Base-by-base conservation (phyloP, 306 rosid genomes). In the Hippophae tibetana region DNA sequence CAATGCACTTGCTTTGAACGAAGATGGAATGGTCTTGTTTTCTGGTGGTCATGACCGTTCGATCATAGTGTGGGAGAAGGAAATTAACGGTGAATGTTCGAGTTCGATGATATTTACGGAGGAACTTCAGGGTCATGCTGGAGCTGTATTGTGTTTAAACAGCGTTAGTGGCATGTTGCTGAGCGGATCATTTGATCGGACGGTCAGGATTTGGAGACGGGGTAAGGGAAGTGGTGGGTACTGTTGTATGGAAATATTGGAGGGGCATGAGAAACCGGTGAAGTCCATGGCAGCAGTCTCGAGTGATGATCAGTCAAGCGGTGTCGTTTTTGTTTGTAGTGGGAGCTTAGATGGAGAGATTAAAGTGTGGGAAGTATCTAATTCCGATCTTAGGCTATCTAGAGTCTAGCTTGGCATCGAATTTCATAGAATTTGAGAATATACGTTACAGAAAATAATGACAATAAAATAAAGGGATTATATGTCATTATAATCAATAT, bases 281-380 rank as follows among this genome's bases (percentile, higher is more conserved):
- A 85, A 81, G 74, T 74, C 88, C 12, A 68, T 85, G 72, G 87
- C 67, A 7, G 78, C 64, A 1, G 42, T 67, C 45, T 2, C 61
- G 5, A 2, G 38, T 6, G 63, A 7, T 1, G 53, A 42, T 3
- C 62, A 5, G 2, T 61, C 64, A 0, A 61, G 66, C 47, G 75
- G 60, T 1, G 81, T 72, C 14, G 72, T 79, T 25, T 76, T 53
- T 31, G 38, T 84, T 6, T 72, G 70, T 8, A 84, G 87, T 65
- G 87, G 83, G 12, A 73, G 87, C 56, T 68, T 84, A 26, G 87
- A 81, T 3, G 92, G 92, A 57, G 70, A 76, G 40, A 79, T 84
- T 45, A 77, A 43, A 58, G 73, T 77, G 47, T 84, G 87, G 87
- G 61, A 79, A 40, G 53, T 49, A 26, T 49, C 53, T 49, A 2